phyloP scores from a whole-genome alignment of 805 yeast genomes.

The Pichia eremophila region DNA sequence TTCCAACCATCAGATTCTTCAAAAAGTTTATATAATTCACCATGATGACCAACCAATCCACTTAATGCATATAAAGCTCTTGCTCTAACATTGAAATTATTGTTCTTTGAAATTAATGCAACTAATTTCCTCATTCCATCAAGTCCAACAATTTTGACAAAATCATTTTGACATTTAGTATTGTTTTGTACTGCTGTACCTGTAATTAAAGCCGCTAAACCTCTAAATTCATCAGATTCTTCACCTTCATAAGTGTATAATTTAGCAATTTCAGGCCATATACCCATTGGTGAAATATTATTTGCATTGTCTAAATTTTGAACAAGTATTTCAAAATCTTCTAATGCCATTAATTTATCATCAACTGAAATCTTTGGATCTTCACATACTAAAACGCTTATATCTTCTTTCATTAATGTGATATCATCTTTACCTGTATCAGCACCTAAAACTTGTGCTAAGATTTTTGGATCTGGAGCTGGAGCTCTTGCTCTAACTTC shows the following conservation, averaged over 20 bases:
- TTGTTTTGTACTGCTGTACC: constrained; percentile 95
- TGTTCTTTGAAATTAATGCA: constrained; percentile 18
- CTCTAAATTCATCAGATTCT: constrained; percentile 37
- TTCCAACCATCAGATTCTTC: constrained; percentile 54
- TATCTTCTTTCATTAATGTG: constrained; percentile 71
- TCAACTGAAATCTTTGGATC: constrained; percentile 49
- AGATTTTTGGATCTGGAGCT: constrained; percentile 66
- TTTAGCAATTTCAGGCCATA: constrained; percentile 48
- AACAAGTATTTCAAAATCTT: constrained; percentile 86
- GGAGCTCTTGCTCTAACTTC: constrained; percentile 58
- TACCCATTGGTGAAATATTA: constrained; percentile 69
- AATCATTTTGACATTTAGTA: constrained; percentile 60
- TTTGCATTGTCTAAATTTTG: constrained; percentile 94
- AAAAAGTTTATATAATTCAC: constrained; percentile 46
- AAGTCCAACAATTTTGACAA: constrained; percentile 36
- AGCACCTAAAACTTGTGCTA: constrained; percentile 69
- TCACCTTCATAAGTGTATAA: constrained; percentile 48
- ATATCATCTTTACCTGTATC: constrained; percentile 66
- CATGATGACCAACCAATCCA: constrained; percentile 61
- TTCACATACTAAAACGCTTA: constrained; percentile 42
- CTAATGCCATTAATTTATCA: constrained; percentile 66
- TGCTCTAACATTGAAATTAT: constrained; percentile 30
- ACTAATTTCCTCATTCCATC: constrained; percentile 40
- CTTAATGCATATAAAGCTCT: constrained; percentile 77
- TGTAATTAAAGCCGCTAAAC: constrained; percentile 40